A percentile compares a stretch with the other conserved stretches of the same genome.
Evolutionary conservation across 805 yeast genomes (phyloP).

Genomic region (Candida berthetii): DNA sequence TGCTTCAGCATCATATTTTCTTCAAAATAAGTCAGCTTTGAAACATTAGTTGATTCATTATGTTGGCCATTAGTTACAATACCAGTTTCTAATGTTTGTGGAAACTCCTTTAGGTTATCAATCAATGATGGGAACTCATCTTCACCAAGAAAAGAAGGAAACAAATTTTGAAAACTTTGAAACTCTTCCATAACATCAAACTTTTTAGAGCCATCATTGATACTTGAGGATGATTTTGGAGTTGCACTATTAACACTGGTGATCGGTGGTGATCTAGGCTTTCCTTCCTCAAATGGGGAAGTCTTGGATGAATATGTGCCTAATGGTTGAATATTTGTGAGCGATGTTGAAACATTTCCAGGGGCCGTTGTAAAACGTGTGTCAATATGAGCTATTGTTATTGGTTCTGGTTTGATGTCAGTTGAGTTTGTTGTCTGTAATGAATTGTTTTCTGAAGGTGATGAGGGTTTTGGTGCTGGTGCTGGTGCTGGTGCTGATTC

Average conservation of each 20-base stretch:
- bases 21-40: constrained; percentile 31
- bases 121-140: constrained; percentile 11
- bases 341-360: no score
- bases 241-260: no score
- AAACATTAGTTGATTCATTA: not conserved
- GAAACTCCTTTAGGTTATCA: constrained; percentile 4
- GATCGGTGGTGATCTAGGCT: no score
- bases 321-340: no score
- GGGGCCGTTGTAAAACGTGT: not conserved
- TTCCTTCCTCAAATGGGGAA: no score
- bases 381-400: not conserved
- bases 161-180: constrained; percentile 18
- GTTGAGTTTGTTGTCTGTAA: not conserved
- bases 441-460: not conserved
- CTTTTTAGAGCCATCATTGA: not conserved
- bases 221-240: no score
- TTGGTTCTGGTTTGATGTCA: not conserved
- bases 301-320: no score
- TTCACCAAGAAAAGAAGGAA: constrained; percentile 15
- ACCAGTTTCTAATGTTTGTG: not conserved
- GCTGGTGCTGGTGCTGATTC: no score
- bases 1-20: constrained; percentile 51
- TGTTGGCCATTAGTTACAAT: not conserved
- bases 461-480: not conserved
- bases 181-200: constrained; percentile 14